Evolutionary conservation across 106 monocot species (phyloP), one percentile per base, ranked within the genome.

Genomic region (Posidonia australis): DNA sequence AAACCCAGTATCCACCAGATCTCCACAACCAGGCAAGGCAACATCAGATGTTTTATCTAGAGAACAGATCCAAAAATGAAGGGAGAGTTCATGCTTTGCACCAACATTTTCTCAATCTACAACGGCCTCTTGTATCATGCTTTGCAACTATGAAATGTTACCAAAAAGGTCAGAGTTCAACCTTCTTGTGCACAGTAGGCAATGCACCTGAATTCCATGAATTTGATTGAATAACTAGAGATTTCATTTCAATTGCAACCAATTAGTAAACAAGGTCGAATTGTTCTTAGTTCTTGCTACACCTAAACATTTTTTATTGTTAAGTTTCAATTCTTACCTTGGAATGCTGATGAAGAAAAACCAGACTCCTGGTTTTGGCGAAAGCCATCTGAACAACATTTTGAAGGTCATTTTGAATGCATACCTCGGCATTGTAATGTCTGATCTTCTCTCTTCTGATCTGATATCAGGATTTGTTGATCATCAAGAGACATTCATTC

Each of bases 371-470:
- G 68, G 45, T 75, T 63, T 17, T 67, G 67, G 21, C 27, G 19
- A 27, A 52, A 60, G 13, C 69, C 76, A 76, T 69, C 59, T 76
- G 76, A 10, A 70, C 54, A 9, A 76, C 69, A 47, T 51, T 63
- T 19, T 76, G 69, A 28, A 76, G 69, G 45, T 76, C 76, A 54
- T 54, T 54, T 10, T 22, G 30, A 58, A 30, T n/a, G 13, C 51
- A 52, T 64, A 76, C 76, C 69, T 76, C 76, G 76, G 20, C 63
- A 63, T 28, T 76, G 76, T 63, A 76, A 48, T 21, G 76, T 29
- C 79, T 80, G 13, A 80, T 80, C 62, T 70, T 80, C 58, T 80
- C 79, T 65, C 79, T 75, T 56, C 79, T 75, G 59, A 80, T 75
- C 79, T 80, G 70, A 51, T n/a, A 43, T 20, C 12, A 0, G 30